Percentiles rank a stretch among this genome's conserved stretches.
Evolutionary conservation across 371 early-diverging fungal species (phyloP).

Genomic region (Actinomortierella ambigua): DNA sequence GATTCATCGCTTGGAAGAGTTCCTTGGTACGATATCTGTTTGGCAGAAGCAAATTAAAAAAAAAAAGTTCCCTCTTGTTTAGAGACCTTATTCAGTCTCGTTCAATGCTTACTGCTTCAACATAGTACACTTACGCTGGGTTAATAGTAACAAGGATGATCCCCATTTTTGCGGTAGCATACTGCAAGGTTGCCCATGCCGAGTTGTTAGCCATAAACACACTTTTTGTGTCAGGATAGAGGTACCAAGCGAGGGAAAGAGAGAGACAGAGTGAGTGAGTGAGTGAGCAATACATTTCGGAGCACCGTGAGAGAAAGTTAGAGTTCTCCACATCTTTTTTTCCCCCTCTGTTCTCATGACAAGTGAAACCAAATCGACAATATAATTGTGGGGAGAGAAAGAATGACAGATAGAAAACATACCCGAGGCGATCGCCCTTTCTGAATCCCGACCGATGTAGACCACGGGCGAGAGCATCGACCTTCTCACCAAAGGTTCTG

Average conservation of each 20-base stretch:
- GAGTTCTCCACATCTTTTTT: too few relatives aligned
- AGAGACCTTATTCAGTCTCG: too few relatives aligned
- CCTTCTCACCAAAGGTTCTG: slow-evolving; percentile 45
- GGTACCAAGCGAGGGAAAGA: too few relatives aligned
- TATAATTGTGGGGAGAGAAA: too few relatives aligned
- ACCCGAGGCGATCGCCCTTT: slow-evolving; percentile 52
- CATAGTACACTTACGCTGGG: slow-evolving; percentile 49
- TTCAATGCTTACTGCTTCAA: too few relatives aligned
- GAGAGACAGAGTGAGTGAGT: too few relatives aligned
- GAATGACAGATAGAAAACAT: slow-evolving; percentile 6
- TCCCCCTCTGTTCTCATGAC: too few relatives aligned
- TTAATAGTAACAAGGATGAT: slow-evolving; percentile 54
- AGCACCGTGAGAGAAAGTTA: too few relatives aligned
- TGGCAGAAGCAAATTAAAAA: neutral
- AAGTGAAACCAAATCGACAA: too few relatives aligned
- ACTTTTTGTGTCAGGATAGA: slow-evolving; percentile 8
- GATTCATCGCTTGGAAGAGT: slow-evolving; percentile 45
- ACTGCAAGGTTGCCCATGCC: slow-evolving; percentile 52
- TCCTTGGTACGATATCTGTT: slow-evolving; percentile 44
- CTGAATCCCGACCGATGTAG: slow-evolving; percentile 45
- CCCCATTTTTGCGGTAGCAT: slow-evolving; percentile 53
- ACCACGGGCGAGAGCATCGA: slow-evolving; percentile 45
- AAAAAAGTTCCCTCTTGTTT: too few relatives aligned
- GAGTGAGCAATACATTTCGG: neutral
- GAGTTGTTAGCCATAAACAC: slow-evolving; percentile 54